Percentiles rank a stretch among this genome's conserved stretches.
Conservation (phyloP, 352 stramenopile genomes). For the Pythium sukuiense region DNA sequence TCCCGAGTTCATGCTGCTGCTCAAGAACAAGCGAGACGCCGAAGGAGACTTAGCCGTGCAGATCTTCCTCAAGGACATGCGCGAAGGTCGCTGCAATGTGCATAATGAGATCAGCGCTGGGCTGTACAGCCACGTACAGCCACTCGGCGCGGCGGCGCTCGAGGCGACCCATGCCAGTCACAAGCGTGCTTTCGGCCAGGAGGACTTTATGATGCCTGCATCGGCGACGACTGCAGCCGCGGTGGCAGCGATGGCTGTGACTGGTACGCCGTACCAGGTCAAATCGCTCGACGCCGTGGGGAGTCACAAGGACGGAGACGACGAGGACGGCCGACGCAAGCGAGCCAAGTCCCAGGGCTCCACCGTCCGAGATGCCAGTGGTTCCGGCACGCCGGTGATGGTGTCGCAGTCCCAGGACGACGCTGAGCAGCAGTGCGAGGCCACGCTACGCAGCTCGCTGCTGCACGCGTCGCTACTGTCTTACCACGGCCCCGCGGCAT, state of each 20-base stretch:
- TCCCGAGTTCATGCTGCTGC: conserved; percentile 76
- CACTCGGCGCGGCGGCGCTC: not conserved
- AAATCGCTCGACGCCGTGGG: not conserved
- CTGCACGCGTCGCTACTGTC: conserved; percentile 21
- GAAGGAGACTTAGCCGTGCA: conserved; percentile 73
- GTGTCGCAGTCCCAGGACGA: not conserved
- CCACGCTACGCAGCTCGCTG: not conserved
- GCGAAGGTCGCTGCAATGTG: conserved; percentile 65
- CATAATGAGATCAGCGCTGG: conserved; percentile 65
- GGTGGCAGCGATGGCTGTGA: not conserved
- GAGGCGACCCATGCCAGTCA: conserved; percentile 5
- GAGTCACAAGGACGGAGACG: not conserved
- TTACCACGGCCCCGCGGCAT: conserved; percentile 20
- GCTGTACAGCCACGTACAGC: conserved; percentile 57
- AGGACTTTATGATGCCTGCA: conserved; percentile 28
- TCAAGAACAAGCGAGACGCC: conserved; percentile 74
- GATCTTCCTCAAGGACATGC: conserved; percentile 78
- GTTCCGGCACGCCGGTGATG: not conserved
- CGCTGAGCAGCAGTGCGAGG: not conserved
- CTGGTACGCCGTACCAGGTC: not conserved
- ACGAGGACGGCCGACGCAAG: conserved; percentile 8
- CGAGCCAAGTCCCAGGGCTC: conserved; percentile 4
- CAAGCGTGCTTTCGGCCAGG: conserved; percentile 36
- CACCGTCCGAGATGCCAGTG: not conserved
- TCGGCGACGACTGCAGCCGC: not conserved